Percentiles rank a stretch among this genome's conserved stretches.
Evolutionary conservation across 768 basidiomycete species (phyloP).

Genomic region (Kwoniella shandongensis): DNA sequence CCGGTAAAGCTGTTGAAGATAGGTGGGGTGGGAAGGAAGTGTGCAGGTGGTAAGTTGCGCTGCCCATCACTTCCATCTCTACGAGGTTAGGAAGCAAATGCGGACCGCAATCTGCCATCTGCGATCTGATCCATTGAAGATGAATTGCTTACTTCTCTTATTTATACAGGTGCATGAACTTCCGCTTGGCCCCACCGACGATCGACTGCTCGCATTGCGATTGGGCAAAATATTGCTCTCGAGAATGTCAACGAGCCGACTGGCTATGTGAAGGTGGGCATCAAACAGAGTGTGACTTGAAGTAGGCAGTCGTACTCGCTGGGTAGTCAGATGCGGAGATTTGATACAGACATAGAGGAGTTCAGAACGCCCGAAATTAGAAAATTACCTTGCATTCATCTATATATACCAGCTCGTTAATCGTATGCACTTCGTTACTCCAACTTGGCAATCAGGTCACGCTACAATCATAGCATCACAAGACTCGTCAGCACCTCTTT

Average conservation of each 20-base stretch:
- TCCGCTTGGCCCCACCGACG: slow-evolving; percentile 14
- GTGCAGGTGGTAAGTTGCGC: slow-evolving; percentile 42
- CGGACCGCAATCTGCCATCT: too few species aligned
- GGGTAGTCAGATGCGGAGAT: too few species aligned
- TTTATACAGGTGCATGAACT: slow-evolving; percentile 41
- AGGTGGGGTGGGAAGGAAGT: slow-evolving; percentile 37
- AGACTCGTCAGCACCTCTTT: not conserved
- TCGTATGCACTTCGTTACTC: slow-evolving; percentile 6
- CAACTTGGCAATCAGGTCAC: slow-evolving; percentile 38
- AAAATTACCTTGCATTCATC: slow-evolving; percentile 4
- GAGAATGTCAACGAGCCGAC: slow-evolving; percentile 48
- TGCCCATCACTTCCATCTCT: not conserved
- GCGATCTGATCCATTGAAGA: too few species aligned
- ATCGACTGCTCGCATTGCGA: slow-evolving; percentile 31
- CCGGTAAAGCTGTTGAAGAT: slow-evolving; percentile 20
- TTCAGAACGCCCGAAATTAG: too few species aligned
- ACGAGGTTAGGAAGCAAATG: too few species aligned
- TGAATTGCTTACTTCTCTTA: too few species aligned
- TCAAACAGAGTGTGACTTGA: slow-evolving; percentile 35
- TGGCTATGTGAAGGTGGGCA: slow-evolving; percentile 41
- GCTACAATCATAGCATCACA: slow-evolving; percentile 17
- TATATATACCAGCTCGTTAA: not conserved
- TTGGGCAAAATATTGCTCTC: slow-evolving; percentile 48
- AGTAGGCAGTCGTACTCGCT: not conserved
- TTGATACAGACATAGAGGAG: too few species aligned